A percentile compares a stretch with the other conserved stretches of the same genome.
Conservation (phyloP, 2,329 filamentous ascomycete genomes). For the Rutstroemia sp. region DNA sequence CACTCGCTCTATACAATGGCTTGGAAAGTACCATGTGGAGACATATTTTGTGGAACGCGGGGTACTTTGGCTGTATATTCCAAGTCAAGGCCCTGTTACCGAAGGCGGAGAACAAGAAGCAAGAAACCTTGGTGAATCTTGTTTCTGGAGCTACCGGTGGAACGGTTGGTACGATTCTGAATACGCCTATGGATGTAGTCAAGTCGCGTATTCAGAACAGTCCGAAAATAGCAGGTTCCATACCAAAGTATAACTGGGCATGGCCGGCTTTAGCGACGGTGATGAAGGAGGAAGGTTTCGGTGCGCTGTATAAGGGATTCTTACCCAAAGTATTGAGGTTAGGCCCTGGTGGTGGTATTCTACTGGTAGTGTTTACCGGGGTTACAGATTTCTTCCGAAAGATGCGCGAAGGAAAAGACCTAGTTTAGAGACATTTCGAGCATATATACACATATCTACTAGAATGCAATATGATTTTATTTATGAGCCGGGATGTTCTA, state of each 20-base stretch:
- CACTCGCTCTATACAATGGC: conserved; percentile 89
- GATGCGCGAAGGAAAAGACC: conserved; percentile 31
- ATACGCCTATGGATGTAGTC: conserved; percentile 95
- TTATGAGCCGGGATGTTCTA: too few species aligned
- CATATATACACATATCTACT: too few species aligned
- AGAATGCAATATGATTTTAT: too few species aligned
- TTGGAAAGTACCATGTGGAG: conserved; percentile 96
- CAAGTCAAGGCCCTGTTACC: conserved; percentile 85
- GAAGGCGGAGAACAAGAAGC: conserved; percentile 68
- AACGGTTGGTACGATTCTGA: conserved; percentile 82
- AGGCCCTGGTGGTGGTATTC: conserved; percentile 57
- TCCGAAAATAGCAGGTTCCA: conserved; percentile 68
- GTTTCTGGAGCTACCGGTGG: conserved; percentile 82
- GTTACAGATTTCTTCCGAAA: conserved; percentile 90
- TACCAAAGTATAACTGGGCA: conserved; percentile 98
- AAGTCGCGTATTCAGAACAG: conserved; percentile 98
- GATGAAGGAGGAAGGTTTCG: conserved; percentile 86
- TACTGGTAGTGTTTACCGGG: conserved; percentile 80
- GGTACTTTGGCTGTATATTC: conserved; percentile 98
- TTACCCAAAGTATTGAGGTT: conserved; percentile 83
- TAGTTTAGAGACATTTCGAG: background rate
- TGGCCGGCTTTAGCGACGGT: conserved; percentile 82
- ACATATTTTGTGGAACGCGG: conserved; percentile 88
- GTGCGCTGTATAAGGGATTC: conserved; percentile 95
- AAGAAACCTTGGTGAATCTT: conserved; percentile 80